These are phyloP conservation scores for Drechslerella stenobrocha DNA, from an alignment of 2,329 filamentous ascomycete species.

Conservation along the genomic window DNA sequence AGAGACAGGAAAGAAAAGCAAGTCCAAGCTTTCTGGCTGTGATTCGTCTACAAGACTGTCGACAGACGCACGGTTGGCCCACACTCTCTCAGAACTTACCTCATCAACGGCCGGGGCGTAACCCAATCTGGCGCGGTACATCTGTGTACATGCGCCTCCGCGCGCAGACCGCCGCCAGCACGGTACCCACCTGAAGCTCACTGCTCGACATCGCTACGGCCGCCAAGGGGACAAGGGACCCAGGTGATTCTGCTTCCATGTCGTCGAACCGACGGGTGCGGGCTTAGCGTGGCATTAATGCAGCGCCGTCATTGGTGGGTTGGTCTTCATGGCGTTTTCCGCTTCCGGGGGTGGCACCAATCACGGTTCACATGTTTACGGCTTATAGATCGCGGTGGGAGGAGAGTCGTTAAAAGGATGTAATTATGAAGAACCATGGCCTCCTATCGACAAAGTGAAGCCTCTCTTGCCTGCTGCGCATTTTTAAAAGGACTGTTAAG, in stretches of 20 bases:
- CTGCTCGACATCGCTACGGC: no score
- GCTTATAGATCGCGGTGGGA: neutral
- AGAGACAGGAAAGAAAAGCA: conserved; percentile 13
- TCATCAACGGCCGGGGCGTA: neutral
- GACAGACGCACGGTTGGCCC: conserved; percentile 34
- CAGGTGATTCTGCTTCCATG: no score
- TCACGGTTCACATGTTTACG: neutral
- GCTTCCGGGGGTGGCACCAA: no score
- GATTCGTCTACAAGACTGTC: conserved; percentile 19
- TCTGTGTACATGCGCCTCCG: no score
- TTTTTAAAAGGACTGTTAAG: neutral
- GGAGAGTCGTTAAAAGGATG: neutral
- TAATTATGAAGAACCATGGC: neutral
- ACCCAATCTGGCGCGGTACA: no score
- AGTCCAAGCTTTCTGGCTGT: conserved; percentile 29
- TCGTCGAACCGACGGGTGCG: no score
- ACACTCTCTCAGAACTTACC: neutral
- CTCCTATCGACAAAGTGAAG: conserved; percentile 1
- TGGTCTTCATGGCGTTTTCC: neutral
- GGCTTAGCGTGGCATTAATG: neutral
- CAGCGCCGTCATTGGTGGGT: neutral
- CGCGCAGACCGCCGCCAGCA: no score
- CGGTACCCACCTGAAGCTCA: no score
- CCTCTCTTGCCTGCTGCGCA: neutral
- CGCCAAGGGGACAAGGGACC: no score